Evolutionary conservation across 176 grass and related monocot genomes (phyloP).

Genomic region (Poa pratensis): DNA sequence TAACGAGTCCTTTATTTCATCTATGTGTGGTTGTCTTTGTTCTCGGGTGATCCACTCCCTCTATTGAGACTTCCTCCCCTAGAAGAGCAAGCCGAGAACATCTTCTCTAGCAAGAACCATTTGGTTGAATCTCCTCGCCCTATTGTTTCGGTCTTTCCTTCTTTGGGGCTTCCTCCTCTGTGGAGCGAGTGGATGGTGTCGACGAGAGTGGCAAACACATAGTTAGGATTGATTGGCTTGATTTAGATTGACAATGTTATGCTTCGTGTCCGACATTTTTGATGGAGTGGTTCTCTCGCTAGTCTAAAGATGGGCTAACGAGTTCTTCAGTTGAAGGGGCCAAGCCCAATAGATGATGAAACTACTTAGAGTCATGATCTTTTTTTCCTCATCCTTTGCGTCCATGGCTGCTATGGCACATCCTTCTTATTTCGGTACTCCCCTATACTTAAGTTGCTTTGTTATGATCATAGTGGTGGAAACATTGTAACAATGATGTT

Average conservation of each 20-base stretch:
- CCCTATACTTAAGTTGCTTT: no score
- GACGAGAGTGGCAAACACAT: no score
- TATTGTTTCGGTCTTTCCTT: not conserved
- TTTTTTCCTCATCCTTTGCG: no score
- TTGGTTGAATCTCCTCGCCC: not conserved
- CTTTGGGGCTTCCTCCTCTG: not conserved
- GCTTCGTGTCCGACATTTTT: not conserved
- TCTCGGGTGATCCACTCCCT: not conserved
- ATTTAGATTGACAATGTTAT: no score
- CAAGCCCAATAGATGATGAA: no score
- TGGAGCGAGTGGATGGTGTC: not conserved
- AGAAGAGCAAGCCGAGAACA: not conserved
- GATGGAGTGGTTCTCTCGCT: not conserved
- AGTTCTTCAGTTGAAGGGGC: no score
- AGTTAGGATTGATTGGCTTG: no score
- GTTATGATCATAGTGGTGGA: no score
- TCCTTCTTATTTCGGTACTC: no score
- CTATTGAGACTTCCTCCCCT: not conserved
- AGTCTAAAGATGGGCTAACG: not conserved
- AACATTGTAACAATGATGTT: no score
- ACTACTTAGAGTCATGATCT: no score
- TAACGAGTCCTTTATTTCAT: not conserved
- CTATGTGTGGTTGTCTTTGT: not conserved
- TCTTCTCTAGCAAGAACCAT: not conserved
- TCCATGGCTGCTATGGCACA: no score